Evolutionary conservation across 345 rosid species (phyloP).

Genomic region (Turritis glabra): DNA sequence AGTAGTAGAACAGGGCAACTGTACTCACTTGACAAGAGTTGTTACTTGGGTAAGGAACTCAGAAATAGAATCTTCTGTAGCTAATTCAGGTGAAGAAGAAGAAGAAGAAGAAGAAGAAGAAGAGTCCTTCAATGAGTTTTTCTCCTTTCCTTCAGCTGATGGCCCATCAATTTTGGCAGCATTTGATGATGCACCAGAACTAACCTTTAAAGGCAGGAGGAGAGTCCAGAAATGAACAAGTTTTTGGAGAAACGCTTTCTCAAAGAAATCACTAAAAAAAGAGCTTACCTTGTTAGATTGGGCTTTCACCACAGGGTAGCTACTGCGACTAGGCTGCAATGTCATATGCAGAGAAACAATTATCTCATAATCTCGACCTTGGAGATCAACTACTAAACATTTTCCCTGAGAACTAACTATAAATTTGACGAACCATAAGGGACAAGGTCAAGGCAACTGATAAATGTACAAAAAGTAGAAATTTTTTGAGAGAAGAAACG

Average conservation of each 20-base stretch:
- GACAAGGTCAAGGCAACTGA: too few species aligned
- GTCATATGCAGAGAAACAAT: too few species aligned
- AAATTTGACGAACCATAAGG: too few species aligned
- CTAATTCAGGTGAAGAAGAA: conserved; percentile 47
- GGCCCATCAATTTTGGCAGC: conserved; percentile 46
- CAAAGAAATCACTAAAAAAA: conserved; percentile 40
- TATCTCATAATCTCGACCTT: too few species aligned
- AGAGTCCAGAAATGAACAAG: conserved; percentile 53
- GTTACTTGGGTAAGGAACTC: conserved; percentile 79
- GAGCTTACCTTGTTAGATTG: conserved; percentile 67
- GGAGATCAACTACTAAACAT: too few species aligned
- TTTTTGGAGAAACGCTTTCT: conserved; percentile 42
- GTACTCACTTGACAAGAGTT: conserved; percentile 73
- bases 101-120: conserved; percentile 24
- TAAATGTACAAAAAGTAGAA: too few species aligned
- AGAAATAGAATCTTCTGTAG: conserved; percentile 67
- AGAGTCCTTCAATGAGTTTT: conserved; percentile 40
- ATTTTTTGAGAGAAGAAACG: neutral
- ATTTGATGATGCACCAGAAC: conserved; percentile 55
- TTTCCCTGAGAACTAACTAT: too few species aligned
- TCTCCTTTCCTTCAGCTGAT: conserved; percentile 47
- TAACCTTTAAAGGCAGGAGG: conserved; percentile 61
- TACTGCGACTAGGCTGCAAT: conserved; percentile 44
- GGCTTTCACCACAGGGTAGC: conserved; percentile 52
- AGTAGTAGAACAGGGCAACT: conserved; percentile 1